Conservation (phyloP, 1,284 basidiomycete genomes). For the Cryptococcus sp. region DNA sequence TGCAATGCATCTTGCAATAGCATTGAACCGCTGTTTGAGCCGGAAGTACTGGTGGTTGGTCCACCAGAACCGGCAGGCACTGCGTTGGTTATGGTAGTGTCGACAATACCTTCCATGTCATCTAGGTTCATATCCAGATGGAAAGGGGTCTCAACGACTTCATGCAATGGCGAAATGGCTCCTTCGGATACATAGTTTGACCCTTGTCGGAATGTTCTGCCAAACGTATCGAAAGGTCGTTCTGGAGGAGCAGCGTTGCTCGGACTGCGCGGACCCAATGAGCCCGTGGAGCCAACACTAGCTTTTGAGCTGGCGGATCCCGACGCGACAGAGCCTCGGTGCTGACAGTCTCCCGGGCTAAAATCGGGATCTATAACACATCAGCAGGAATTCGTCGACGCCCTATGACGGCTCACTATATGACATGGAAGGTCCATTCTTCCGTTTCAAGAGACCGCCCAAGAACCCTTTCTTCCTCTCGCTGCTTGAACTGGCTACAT, state of each 20-base stretch:
- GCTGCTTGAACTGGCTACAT: conserved; percentile 13
- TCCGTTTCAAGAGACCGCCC: conserved; percentile 37
- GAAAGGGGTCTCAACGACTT: conserved; percentile 47
- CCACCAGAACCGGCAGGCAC: conserved; percentile 11
- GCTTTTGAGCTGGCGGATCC: conserved; percentile 29
- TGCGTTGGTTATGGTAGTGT: conserved; percentile 54
- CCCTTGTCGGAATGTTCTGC: conserved; percentile 13
- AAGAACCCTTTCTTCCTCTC: conserved; percentile 48
- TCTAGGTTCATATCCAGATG: conserved; percentile 75
- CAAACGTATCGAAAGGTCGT: conserved; percentile 4
- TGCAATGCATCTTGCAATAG: conserved; percentile 32
- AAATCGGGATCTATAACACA: conserved; percentile 18
- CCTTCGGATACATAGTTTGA: conserved; percentile 25
- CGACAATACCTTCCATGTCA: conserved; percentile 80
- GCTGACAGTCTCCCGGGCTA: conserved; percentile 15
- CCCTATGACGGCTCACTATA: conserved; percentile 14
- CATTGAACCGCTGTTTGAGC: conserved; percentile 18
- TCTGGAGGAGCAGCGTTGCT: conserved; percentile 3
- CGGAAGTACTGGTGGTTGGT: neutral
- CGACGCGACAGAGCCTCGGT: conserved; percentile 20
- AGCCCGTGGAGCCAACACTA: conserved; percentile 25
- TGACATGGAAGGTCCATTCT: conserved; percentile 29
- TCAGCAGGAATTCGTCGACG: conserved; percentile 2
- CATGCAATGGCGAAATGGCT: conserved; percentile 37
- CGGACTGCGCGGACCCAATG: conserved; percentile 5